Conservation (phyloP, 2,329 filamentous ascomycete species). For the Exophiala alcalophila region DNA sequence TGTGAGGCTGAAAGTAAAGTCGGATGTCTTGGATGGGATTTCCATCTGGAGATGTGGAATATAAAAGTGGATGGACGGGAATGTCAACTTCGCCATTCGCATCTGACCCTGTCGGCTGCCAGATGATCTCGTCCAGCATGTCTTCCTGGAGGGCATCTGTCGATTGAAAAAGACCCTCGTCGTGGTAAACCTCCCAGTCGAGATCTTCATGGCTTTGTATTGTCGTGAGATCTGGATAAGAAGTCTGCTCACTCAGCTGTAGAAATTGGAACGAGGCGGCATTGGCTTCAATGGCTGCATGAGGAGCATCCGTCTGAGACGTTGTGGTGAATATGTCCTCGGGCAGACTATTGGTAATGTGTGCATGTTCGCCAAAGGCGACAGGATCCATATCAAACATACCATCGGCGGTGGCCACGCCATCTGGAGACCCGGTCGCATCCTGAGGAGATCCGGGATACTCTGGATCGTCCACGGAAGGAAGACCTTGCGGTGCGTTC, state of each 20-base stretch:
- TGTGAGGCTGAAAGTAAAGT: slow-evolving; percentile 1
- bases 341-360: no score
- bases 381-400: no score
- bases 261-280: not conserved
- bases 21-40: not conserved
- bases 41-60: not conserved
- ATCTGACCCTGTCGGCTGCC: not conserved
- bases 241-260: not conserved
- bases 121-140: not conserved
- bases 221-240: not conserved
- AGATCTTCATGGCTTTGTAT: not conserved
- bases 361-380: no score
- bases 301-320: no score
- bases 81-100: no score
- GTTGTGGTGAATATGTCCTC: no score
- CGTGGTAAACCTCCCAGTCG: slow-evolving; percentile 1
- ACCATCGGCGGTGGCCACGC: not conserved
- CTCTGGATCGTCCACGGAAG: no score
- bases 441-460: no score
- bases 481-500: no score
- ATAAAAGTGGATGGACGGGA: no score
- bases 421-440: no score
- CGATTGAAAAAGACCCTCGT: slow-evolving; percentile 1
- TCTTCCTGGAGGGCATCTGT: not conserved
- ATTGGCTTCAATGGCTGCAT: no score